Evolutionary conservation across 2,329 filamentous ascomycete species (phyloP), one percentile per base, ranked within the genome.

Genomic region (Teratosphaeria pseudoeucalypti): DNA sequence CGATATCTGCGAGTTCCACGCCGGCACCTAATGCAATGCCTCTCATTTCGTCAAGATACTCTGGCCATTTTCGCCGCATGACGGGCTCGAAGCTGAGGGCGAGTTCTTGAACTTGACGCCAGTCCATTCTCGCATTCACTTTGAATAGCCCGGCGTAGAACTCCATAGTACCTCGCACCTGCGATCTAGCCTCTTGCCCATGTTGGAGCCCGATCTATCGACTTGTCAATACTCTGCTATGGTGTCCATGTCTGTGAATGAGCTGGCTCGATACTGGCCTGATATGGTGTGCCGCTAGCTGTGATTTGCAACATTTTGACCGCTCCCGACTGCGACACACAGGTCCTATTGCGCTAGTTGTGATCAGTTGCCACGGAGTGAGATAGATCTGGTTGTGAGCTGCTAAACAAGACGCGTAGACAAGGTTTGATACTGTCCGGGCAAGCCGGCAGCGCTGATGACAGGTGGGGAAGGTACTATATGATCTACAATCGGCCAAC

Each of bases 91-190:
- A 84, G 34, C 72, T 71, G 19, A 74, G 68, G 0, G 82, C 80
- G 19, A 77, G 70, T 2, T 73, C 62, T 9, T 73, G 75, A 14
- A 81, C 79, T 43, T 76, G 63, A 0, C 68, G 62, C 80, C 80
- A 82, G 52, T 72, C 67, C 59, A 79, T 66, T 29, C 77, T 75
- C 54, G 77, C 75, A n/a, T 76, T 78, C 37, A 76, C 65, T 27
- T 73, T 60, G 68, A 82, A 82, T 53, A 81, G 74, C 2, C 62
- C 62, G 0, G 73, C 71, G 65, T 82, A 82, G 70, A 82, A 78
- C 53, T 62, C 63, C 55, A 82, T 77, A 58, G 74, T 74, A 59
- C 75, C 70, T 3, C 59, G 58, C 52, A 82, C 76, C 39, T 79
- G 73, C 0, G 64, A 19, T 6, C 64, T 67, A 1, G 79, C 75